Evolutionary conservation across 2,329 filamentous ascomycete genomes (phyloP).

Genomic region (Penicillium sp.): DNA sequence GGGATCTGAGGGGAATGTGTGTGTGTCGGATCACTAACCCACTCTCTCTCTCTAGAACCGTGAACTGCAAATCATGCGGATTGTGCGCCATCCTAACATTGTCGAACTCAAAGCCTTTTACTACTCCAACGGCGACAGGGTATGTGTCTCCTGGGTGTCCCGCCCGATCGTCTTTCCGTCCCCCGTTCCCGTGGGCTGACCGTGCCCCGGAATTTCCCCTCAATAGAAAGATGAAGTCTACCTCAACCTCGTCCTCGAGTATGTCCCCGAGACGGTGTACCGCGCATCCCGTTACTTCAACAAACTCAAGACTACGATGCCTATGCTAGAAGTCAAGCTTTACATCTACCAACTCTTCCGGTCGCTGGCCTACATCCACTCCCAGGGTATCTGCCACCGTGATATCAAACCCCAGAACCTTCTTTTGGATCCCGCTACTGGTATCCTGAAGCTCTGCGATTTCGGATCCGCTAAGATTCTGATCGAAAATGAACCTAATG

Average conservation of each 20-base stretch:
- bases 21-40: constrained; percentile 31
- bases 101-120: constrained; percentile 99
- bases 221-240: constrained; percentile 94
- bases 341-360: constrained; percentile 99
- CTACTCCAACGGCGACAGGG: constrained; percentile 97
- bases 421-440: constrained; percentile 84
- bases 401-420: constrained; percentile 99
- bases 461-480: constrained; percentile 99
- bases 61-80: constrained; percentile 99
- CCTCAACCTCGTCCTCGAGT: constrained; percentile 96
- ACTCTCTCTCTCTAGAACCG: constrained; percentile 67
- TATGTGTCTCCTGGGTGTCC: constrained; percentile 50
- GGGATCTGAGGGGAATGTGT: neutral
- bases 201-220: neutral
- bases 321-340: constrained; percentile 96
- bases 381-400: constrained; percentile 96
- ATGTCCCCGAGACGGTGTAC: constrained; percentile 97
- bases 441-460: constrained; percentile 95
- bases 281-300: constrained; percentile 98
- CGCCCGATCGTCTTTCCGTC: neutral
- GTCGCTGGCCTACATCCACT: constrained; percentile 97
- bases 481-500: constrained; percentile 97
- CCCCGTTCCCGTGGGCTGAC: constrained; percentile 8
- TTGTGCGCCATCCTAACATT: constrained; percentile 97
- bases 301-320: constrained; percentile 99